Percentiles rank a stretch among this genome's conserved stretches.
Conservation (phyloP, 345 rosid species). For the Syzygium jambos region DNA sequence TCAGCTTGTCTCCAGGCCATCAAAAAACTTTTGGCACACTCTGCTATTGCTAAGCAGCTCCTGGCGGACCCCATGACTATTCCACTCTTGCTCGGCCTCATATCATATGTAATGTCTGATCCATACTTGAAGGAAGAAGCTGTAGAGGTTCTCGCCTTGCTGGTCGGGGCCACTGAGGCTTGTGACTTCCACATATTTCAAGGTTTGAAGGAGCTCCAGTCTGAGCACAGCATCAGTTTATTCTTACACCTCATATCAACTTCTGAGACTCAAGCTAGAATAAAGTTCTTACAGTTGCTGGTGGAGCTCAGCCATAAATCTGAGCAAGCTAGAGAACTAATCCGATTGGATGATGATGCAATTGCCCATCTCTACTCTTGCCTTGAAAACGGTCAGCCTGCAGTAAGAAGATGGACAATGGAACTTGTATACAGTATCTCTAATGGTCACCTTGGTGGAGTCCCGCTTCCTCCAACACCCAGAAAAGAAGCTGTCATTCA, state of each 20-base stretch:
- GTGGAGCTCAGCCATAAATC: conserved; percentile 36
- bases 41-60: conserved; percentile 23
- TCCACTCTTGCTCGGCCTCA: conserved; percentile 24
- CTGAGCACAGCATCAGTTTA: conserved; percentile 28
- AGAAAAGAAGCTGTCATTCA: conserved; percentile 30
- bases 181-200: conserved; percentile 23
- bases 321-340: conserved; percentile 17
- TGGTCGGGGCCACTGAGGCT: conserved; percentile 20
- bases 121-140: conserved; percentile 24
- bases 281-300: conserved; percentile 34
- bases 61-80: conserved; percentile 26
- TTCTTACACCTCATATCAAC: conserved; percentile 19
- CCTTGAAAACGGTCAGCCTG: conserved; percentile 14
- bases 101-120: conserved; percentile 20
- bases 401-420: conserved; percentile 27
- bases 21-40: conserved; percentile 27
- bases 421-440: conserved; percentile 30
- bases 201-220: conserved; percentile 35
- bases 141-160: conserved; percentile 32
- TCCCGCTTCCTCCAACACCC: conserved; percentile 37
- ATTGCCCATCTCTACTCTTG: conserved; percentile 26
- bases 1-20: conserved; percentile 30
- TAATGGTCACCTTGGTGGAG: conserved; percentile 26
- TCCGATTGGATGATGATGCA: conserved; percentile 16
- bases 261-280: conserved; percentile 19